Base-by-base conservation (phyloP, 768 basidiomycete species). In the Termitomyces sp. region DNA sequence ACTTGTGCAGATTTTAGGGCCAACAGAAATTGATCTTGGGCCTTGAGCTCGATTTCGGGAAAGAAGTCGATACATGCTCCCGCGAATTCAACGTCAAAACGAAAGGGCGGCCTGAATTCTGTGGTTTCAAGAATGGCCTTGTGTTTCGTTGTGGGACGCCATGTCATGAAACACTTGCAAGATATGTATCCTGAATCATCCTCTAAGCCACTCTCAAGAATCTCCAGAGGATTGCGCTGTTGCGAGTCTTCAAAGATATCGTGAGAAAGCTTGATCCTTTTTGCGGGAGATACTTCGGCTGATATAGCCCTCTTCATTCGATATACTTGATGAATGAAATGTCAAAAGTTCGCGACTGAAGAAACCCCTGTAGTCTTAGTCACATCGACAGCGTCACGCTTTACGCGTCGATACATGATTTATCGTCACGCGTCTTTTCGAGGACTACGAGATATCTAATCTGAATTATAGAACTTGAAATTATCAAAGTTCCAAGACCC, bases 91-190 rank as follows among this genome's bases (percentile, higher is more conserved):
- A 79, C 72, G 28, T 78, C 75, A 58, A 81, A 75, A 42, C 69
- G 69, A 57, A 69, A 64, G 34, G 33, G 59, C 60, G 53, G 66
- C 57, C 51, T 47, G 46, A 59, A 60, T 68, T 65, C 65, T 13
- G 24, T 70, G 28, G 57, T 61, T 51, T 71, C 64, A n/a, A 73
- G 28, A 5, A 73, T 72, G 20, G 77, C 60, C 41, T 70, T 71
- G 44, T 68, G 66, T 28, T 65, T 65, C 44, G 64, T 64, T 3
- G 69, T 64, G 4, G 71, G 70, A 15, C 60, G 62, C 78, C 80
- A 82, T 51, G 69, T 65, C 81, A 82, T 82, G 61, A 68, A 72
- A 12, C 80, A 66, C 39, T 61, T 72, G 50, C 75, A 77, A 34
- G 72, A 64, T 4, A 83, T 65, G 62, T 72, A 80, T 2, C 78